Base-by-base conservation (phyloP, 192 early-diverging fungal genomes). In the Backusella parvicylindrica region DNA sequence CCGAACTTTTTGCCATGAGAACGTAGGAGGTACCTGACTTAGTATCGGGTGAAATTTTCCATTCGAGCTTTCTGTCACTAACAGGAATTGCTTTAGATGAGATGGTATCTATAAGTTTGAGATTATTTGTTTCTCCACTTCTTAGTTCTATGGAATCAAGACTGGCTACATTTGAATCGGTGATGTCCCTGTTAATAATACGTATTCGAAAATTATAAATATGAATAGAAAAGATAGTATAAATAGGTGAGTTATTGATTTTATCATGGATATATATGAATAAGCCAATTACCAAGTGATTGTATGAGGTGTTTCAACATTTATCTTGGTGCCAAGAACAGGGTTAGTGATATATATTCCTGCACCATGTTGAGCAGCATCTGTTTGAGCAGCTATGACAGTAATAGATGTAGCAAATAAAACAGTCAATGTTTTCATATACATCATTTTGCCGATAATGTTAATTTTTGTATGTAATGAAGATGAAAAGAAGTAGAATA, bases 211-310 rank as follows among this genome's bases (percentile, higher is more conserved):
- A 47, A 6, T 47, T 47, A 47, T 47, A 47, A 6, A 47, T 7
- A 35, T 35, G 33, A 35, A 35, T 35, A 35, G 6, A 35, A 35
- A n/a, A 47, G 18, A n/a, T 41, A 13, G 13, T 2, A 13, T 41
- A 13, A 47, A 16, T 47, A 21, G n/a, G 6, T 6, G 6, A 37
- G 21, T 37, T 33, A 11, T 1, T 16, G 2, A 26, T 37, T 21
- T 36, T 36, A 68, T 11, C 23, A 12, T 31, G 21, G 36, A 23
- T 15, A 43, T 38, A 16, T 21, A 28, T 37, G 13, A 35, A 35
- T 21, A 33, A 69, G 18, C 8, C 38, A 35, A 11, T 69, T 70
- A 70, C 68, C 68, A 70, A 8, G 68, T 41, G 41, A 70, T 70
- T 28, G 41, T 31, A 43, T 70, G 68, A 26, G 38, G 6, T 60